phyloP scores from a whole-genome alignment of 2,329 filamentous ascomycete genomes.

The Endocalyx cinctus region DNA sequence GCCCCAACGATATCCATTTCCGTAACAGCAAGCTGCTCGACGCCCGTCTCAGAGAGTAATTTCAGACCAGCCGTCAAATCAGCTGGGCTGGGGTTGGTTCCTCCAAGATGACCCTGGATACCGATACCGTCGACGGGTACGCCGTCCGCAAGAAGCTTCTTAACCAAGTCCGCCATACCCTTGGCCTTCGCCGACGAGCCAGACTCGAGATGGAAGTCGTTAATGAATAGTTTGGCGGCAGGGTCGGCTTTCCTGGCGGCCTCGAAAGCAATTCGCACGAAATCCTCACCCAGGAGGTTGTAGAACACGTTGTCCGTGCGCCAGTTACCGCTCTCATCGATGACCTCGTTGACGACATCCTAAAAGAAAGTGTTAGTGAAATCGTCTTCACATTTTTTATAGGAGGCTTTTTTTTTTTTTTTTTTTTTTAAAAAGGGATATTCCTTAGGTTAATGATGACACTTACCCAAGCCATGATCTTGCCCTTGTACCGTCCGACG shows the following conservation, averaged over 20 bases:
- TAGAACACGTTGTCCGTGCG: not conserved
- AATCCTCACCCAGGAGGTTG: not conserved
- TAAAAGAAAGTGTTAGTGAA: too few species aligned
- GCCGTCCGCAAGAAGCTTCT: not conserved
- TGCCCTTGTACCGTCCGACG: not conserved
- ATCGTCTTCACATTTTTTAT: too few species aligned
- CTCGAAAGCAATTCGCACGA: not conserved
- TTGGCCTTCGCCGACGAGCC: not conserved
- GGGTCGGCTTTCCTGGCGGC: not conserved
- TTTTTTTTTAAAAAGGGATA: too few species aligned
- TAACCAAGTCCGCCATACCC: not conserved
- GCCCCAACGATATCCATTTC: slow-evolving; percentile 51
- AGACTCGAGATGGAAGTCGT: not conserved
- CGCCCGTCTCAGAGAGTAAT: slow-evolving; percentile 37
- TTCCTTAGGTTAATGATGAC: too few species aligned
- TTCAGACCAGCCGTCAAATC: slow-evolving; percentile 36
- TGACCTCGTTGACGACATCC: not conserved
- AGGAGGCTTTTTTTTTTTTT: too few species aligned
- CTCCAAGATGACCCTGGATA: slow-evolving; percentile 43
- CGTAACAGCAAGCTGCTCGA: slow-evolving; percentile 49
- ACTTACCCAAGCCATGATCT: not conserved
- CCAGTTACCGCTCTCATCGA: not conserved
- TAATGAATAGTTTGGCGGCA: not conserved
- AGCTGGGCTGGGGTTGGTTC: slow-evolving; percentile 29
- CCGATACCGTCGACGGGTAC: not conserved